phyloP scores from a whole-genome alignment of 192 early-diverging fungal species.

The Coemansia sp. region DNA sequence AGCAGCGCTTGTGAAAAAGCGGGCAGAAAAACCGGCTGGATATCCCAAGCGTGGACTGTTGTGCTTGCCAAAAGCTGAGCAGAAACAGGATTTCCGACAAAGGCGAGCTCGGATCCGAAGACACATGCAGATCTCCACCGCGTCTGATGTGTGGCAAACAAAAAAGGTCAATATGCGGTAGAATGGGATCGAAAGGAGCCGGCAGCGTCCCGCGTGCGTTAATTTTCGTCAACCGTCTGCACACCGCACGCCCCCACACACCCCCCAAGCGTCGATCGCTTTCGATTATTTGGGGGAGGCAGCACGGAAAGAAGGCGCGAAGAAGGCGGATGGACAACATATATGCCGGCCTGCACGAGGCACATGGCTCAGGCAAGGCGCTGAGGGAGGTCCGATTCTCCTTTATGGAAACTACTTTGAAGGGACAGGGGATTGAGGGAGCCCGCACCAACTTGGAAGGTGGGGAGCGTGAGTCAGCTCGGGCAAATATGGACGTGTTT shows the following conservation, averaged over 20 bases:
- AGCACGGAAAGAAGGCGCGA: not conserved
- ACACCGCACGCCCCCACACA: not conserved
- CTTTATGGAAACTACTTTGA: not conserved
- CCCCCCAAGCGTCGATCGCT: slow-evolving; percentile 7
- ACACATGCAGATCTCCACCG: not conserved
- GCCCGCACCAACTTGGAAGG: too few relatives aligned
- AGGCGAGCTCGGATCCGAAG: not conserved
- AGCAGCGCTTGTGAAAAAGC: not conserved
- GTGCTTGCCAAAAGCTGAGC: not conserved
- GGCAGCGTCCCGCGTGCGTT: not conserved
- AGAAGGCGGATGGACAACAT: not conserved
- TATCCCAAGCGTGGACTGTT: not conserved
- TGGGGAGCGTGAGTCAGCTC: too few relatives aligned
- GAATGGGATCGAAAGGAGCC: too few relatives aligned
- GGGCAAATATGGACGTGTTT: not conserved
- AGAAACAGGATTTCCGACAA: slow-evolving; percentile 1
- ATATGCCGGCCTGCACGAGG: slow-evolving; percentile 1
- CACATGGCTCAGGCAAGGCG: not conserved
- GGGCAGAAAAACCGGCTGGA: not conserved
- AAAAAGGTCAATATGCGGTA: too few relatives aligned
- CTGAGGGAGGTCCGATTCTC: not conserved
- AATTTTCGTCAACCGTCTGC: not conserved
- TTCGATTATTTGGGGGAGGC: slow-evolving; percentile 6
- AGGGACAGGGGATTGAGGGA: not conserved
- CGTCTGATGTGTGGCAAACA: not conserved